Conservation (phyloP, 257 asterid species). For the Fraxinus excelsior region DNA sequence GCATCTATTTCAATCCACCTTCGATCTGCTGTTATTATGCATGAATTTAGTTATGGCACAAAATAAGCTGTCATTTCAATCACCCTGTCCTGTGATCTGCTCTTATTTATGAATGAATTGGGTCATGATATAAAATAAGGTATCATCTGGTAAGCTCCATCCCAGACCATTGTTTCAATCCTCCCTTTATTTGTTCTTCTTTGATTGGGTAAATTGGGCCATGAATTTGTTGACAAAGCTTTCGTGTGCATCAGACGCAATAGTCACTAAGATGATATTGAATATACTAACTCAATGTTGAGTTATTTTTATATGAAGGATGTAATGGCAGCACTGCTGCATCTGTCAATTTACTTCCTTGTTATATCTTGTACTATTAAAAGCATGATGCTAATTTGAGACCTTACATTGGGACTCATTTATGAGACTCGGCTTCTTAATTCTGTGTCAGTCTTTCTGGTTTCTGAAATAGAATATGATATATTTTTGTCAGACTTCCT, state of each 20-base stretch:
- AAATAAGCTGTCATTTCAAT: neutral
- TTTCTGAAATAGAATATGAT: constrained; percentile 8
- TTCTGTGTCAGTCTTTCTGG: constrained; percentile 20
- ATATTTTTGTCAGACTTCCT: constrained; percentile 28
- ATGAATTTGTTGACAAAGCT: neutral
- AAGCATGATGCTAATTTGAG: neutral
- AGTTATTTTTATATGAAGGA: neutral
- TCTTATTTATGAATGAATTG: neutral
- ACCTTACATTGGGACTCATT: neutral
- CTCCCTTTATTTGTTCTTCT: neutral
- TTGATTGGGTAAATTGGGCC: neutral
- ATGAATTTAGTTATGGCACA: neutral
- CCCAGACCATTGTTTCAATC: neutral
- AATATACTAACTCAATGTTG: neutral
- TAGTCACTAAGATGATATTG: too few relatives aligned
- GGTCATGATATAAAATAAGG: neutral
- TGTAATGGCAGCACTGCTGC: neutral
- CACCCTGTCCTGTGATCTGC: neutral
- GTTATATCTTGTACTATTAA: neutral
- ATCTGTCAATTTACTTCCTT: neutral
- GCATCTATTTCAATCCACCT: neutral
- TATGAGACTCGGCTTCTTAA: neutral
- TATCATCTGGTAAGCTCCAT: neutral
- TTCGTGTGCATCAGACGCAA: neutral
- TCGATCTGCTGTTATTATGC: neutral